Evolutionary conservation across 2,329 filamentous ascomycete genomes (phyloP), one percentile per base, ranked within the genome.

Genomic region (Aspergillus costaricaensis): DNA sequence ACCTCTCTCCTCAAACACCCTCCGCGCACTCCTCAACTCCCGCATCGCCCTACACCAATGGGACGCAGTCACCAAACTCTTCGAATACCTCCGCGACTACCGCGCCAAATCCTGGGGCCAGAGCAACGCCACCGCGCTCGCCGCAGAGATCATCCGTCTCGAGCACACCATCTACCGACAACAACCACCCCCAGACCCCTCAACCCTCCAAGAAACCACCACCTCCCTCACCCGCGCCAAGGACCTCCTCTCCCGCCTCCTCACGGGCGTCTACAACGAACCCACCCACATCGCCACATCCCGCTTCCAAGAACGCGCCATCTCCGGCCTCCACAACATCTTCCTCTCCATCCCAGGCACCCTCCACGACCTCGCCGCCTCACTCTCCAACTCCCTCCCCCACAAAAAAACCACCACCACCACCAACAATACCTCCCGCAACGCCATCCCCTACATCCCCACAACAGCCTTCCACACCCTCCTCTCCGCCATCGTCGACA

Each of bases 401-500:
- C 62, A 19, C 44, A 52, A 19, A 12, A 36, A 36, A 36, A 1
- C 12, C 10, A 47, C 58, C 17, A 58, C 7, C 25, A 27, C 25
- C 25, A 27, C 25, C 25, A 27, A 27, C 7, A 27, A 27, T 27
- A 0, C 53, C 51, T 49, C 58, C 14, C 67, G 59, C 32, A 63
- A 70, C 48, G 64, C 64, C 23, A 41, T 71, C 32, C 66, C 67
- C 17, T 66, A 68, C 57, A 67, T 80, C 27, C 70, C 76, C 12
- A 66, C 76, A 0, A 68, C 70, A 3, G 72, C 81, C 5, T 86
- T 87, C 76, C 82, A 86, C 62, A 67, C 69, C 17, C 62, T 86
- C 6, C 80, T 90, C 6, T 76, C 80, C 47, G 84, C 82, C n/a
- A 76, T 87, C 8, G 80, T 84, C 2, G 78, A 81, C 27, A 75